Base-by-base conservation (phyloP, 116 monocot species). In the Phalaenopsis hybrid region DNA sequence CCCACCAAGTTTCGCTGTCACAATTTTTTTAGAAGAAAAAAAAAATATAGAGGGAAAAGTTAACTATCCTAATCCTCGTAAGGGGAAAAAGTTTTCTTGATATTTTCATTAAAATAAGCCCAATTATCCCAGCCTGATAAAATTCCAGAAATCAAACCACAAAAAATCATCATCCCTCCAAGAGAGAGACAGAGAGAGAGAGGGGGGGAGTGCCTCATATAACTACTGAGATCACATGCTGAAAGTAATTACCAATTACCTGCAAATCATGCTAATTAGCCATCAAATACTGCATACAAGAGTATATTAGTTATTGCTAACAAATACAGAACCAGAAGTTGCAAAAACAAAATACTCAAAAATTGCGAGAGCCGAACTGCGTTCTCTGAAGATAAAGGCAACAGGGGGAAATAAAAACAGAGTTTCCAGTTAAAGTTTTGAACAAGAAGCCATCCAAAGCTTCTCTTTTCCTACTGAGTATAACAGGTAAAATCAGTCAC, bases 1-100 rank as follows among this genome's bases (percentile, higher is more conserved):
- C 15, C 84, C 80, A 76, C 80, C 59, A 17, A 75, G 1, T 28
- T 37, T 78, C 73, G 52, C 72, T 57, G 81, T 55, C 55, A 55
- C 55, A 15, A 15, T 55, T 55, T 15, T 16, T 55, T 16, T 15
- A 55, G 55, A 55, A 55, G 15, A 55, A 15, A 13, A 55, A 55
- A 55, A 55, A 65, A 57, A 82, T 15, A 55, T 73, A 20, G 46
- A 18, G n/a, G 20, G 8, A 57, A 33, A 58, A 73, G 21, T 69
- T 70, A 18, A 73, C 34, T 33, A 72, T 67, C 28, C 7, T 8
- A 23, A 15, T 0, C 4, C 73, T 73, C 34, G 41, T 5, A 31
- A 41, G 73, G 17, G 15, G 8, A 73, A 34, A 4, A 73, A 73
- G 12, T 2, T 34, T 6, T 10, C 37, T 41, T 4, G 13, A 73